Percentiles rank a stretch among this genome's conserved stretches.
phyloP scores from a whole-genome alignment of 148 eudicot species.

The Suaeda aralocaspica region DNA sequence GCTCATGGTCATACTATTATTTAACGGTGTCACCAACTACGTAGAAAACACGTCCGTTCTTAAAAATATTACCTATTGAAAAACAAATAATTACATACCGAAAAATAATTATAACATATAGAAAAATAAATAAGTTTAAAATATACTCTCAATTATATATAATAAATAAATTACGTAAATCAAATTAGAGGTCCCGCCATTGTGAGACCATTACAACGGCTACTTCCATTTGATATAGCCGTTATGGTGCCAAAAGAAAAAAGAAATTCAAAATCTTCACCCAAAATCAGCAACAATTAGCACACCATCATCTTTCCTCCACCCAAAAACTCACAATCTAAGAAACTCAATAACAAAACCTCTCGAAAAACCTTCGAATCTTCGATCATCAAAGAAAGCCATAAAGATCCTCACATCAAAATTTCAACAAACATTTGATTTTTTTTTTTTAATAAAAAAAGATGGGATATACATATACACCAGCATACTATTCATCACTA shows the following conservation, averaged over 20 bases:
- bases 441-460: not conserved
- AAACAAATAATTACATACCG: no score
- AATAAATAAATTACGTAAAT: no score
- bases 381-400: not conserved
- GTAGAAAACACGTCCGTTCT: no score
- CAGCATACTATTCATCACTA: slow-evolving; percentile 69
- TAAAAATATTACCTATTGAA: no score
- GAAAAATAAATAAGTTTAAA: no score
- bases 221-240: slow-evolving; percentile 27
- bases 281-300: not conserved
- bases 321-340: not conserved
- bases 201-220: slow-evolving; percentile 21
- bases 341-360: not conserved
- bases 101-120: no score
- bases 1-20: no score
- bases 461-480: slow-evolving; percentile 66
- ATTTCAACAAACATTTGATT: no score
- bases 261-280: not conserved
- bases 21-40: no score
- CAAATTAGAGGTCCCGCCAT: slow-evolving; percentile 1
- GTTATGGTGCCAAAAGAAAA: slow-evolving; percentile 13
- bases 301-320: not conserved
- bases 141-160: no score
- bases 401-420: not conserved
- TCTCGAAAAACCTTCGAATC: not conserved